These are phyloP conservation scores for Mortierella polycephala DNA, from an alignment of 371 early-diverging fungal species.

Conservation along the genomic window DNA sequence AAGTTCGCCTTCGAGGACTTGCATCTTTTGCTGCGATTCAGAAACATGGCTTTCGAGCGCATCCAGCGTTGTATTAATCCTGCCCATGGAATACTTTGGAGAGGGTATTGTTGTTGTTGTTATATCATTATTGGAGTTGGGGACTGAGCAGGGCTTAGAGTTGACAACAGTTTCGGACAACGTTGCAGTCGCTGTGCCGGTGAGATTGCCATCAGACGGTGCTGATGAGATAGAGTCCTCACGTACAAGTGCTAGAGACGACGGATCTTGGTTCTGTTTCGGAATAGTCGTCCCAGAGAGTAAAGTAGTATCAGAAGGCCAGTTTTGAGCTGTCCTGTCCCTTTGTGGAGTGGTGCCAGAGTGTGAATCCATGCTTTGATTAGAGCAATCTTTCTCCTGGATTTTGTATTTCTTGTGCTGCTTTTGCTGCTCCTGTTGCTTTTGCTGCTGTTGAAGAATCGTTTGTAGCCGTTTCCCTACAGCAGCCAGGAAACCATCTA, in stretches of 20 bases:
- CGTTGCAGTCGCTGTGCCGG: conserved; percentile 2
- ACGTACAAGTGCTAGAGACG: background rate
- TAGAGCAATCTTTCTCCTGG: background rate
- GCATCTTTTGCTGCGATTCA: conserved; percentile 34
- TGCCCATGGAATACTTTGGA: conserved; percentile 17
- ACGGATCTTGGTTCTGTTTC: background rate
- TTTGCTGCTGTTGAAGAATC: conserved; percentile 30
- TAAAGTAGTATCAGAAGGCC: conserved; percentile 26
- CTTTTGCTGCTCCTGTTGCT: conserved; percentile 14
- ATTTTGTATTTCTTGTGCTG: conserved; percentile 1
- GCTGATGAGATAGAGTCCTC: conserved; percentile 23
- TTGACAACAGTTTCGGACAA: conserved; percentile 3
- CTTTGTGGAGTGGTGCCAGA: background rate
- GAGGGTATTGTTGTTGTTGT: background rate
- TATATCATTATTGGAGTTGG: too few relatives aligned
- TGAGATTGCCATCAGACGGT: conserved; percentile 18
- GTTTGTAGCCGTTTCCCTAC: conserved; percentile 28
- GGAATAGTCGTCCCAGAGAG: background rate
- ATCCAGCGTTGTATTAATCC: conserved; percentile 35
- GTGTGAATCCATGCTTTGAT: background rate
- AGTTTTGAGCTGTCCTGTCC: conserved; percentile 14
- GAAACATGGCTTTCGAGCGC: conserved; percentile 24
- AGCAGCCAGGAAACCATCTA: conserved; percentile 10
- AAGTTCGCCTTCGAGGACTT: conserved; percentile 32
- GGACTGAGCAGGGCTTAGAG: too few relatives aligned